A percentile compares a stretch with the other conserved stretches of the same genome.
These are phyloP conservation scores for Rosa rugosa DNA, from an alignment of 306 rosid genomes.

Conservation along the genomic window DNA sequence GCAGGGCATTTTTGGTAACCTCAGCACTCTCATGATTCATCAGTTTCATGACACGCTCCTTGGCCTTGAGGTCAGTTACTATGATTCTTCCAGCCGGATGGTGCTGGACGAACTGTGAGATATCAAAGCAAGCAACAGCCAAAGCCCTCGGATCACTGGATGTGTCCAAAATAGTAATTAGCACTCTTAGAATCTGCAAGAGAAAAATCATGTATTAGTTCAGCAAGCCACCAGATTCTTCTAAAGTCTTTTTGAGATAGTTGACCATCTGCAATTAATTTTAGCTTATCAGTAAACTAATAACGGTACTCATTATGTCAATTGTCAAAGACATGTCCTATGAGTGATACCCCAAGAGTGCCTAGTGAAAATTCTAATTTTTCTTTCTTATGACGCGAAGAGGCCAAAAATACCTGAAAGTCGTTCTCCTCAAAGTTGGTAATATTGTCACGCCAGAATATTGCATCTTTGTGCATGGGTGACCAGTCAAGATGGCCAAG, in stretches of 20 bases:
- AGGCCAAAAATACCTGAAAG: slow-evolving; percentile 67
- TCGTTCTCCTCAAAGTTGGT: slow-evolving; percentile 83
- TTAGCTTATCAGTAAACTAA: not conserved
- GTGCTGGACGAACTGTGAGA: slow-evolving; percentile 85
- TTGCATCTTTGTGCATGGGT: slow-evolving; percentile 93
- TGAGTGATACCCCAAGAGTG: not conserved
- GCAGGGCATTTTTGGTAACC: slow-evolving; percentile 93
- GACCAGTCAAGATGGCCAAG: slow-evolving; percentile 98
- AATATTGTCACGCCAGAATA: slow-evolving; percentile 93
- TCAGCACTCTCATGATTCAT: slow-evolving; percentile 93
- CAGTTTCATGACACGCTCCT: slow-evolving; percentile 91
- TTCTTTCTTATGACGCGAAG: not conserved
- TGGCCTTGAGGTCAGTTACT: slow-evolving; percentile 91
- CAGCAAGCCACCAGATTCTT: not conserved
- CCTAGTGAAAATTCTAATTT: not conserved
- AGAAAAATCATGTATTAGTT: slow-evolving; percentile 24
- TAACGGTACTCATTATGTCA: not conserved
- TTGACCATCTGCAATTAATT: not conserved
- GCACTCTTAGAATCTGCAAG: slow-evolving; percentile 85
- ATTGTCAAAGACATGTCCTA: not conserved
- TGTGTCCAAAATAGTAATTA: slow-evolving; percentile 81
- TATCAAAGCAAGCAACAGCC: slow-evolving; percentile 89
- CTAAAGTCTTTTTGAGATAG: not conserved
- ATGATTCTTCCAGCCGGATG: slow-evolving; percentile 87
- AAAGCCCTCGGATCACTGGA: slow-evolving; percentile 83